Percentiles rank a stretch among this genome's conserved stretches.
Evolutionary conservation across 2,329 filamentous ascomycete genomes (phyloP).

Genomic region (Fusarium verticillioides): DNA sequence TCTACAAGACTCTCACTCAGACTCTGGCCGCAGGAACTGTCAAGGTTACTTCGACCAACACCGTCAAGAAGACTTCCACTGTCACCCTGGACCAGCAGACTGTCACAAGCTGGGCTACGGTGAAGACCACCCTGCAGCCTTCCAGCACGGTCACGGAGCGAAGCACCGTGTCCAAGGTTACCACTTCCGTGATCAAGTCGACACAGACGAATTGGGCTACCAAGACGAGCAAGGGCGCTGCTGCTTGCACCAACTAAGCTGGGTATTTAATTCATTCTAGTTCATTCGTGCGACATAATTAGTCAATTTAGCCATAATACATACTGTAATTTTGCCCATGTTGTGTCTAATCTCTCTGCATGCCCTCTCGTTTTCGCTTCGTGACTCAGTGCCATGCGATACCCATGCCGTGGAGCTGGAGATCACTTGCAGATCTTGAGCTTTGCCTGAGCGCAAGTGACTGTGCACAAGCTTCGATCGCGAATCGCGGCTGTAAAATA

Average conservation of each 20-base stretch:
- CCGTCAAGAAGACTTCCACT: constrained; percentile 24
- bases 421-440: constrained; percentile 33
- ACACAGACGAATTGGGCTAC: constrained; percentile 29
- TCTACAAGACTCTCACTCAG: constrained; percentile 12
- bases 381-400: constrained; percentile 5
- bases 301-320: background rate
- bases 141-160: constrained; percentile 29
- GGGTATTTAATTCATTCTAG: background rate
- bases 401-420: constrained; percentile 24
- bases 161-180: constrained; percentile 30
- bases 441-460: constrained; percentile 18
- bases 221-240: constrained; percentile 31
- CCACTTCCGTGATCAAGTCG: constrained; percentile 24
- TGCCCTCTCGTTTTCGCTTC: background rate
- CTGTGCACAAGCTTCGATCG: constrained; percentile 18
- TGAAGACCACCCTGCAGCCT: constrained; percentile 40
- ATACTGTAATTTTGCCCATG: background rate
- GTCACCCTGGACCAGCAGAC: constrained; percentile 6
- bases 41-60: constrained; percentile 25
- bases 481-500: background rate
- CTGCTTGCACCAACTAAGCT: constrained; percentile 16
- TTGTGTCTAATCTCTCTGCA: background rate
- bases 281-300: background rate
- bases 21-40: constrained; percentile 23
- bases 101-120: constrained; percentile 34